Percentiles rank a stretch among this genome's conserved stretches.
phyloP scores from a whole-genome alignment of 495 filamentous ascomycete genomes.

The Penicillium steckii region DNA sequence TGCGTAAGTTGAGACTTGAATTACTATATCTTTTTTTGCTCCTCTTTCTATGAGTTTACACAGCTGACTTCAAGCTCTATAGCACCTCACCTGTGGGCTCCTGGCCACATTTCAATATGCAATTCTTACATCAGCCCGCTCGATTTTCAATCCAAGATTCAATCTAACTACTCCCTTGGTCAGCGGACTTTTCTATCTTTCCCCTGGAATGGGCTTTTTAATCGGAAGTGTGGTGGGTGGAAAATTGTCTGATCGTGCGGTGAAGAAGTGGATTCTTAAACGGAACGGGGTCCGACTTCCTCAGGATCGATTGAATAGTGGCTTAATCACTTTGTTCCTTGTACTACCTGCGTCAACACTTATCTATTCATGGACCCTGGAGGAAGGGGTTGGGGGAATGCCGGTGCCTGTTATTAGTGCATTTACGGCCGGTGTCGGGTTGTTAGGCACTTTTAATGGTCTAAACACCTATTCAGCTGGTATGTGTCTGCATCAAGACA shows the following conservation, averaged over 20 bases:
- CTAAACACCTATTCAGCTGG: conserved; percentile 77
- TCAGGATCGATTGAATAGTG: conserved; percentile 68
- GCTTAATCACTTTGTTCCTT: conserved; percentile 59
- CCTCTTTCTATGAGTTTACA: background rate
- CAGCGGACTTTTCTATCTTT: conserved; percentile 72
- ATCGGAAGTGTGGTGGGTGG: conserved; percentile 69
- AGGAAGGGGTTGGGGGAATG: conserved; percentile 63
- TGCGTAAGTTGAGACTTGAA: conserved; percentile 33
- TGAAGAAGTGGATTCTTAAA: conserved; percentile 59
- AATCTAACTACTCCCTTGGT: conserved; percentile 65
- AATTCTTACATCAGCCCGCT: conserved; percentile 68
- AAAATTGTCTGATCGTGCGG: conserved; percentile 63
- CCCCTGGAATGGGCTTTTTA: conserved; percentile 69
- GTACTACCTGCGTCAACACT: conserved; percentile 63
- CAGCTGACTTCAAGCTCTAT: conserved; percentile 1
- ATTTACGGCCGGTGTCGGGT: conserved; percentile 65
- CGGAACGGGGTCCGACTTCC: conserved; percentile 60
- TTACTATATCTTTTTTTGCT: background rate
- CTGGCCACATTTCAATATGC: conserved; percentile 72
- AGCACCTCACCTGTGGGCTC: conserved; percentile 59
- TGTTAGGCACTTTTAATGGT: conserved; percentile 68
- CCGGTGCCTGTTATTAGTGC: conserved; percentile 66
- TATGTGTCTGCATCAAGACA: conserved; percentile 45
- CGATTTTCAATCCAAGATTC: conserved; percentile 73
- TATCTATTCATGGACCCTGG: conserved; percentile 68